Conservation (phyloP, 257 asterid species). For the Coffea canephora region DNA sequence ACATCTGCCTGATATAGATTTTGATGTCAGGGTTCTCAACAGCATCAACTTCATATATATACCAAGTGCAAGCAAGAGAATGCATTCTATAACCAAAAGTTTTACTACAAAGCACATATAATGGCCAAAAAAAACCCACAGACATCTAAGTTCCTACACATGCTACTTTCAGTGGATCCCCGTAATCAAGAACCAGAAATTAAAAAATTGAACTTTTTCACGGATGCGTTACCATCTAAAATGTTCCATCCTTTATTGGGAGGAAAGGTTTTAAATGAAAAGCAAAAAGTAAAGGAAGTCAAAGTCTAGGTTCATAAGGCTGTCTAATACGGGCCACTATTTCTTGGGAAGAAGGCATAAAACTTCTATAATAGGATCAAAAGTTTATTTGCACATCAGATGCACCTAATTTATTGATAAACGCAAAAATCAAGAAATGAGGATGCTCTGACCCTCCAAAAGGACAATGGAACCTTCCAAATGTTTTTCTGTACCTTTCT, state of each 20-base stretch:
- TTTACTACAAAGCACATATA: not conserved
- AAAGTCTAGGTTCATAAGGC: not conserved
- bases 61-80: not conserved
- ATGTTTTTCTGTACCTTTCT: not conserved
- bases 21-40: not conserved
- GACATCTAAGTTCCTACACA: not conserved
- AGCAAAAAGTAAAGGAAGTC: not conserved
- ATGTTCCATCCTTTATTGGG: not conserved
- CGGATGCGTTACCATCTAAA: not conserved
- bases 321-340: not conserved
- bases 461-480: not conserved
- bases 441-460: not conserved
- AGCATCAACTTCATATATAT: not conserved
- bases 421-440: not conserved
- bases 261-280: not conserved
- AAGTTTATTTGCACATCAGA: not conserved
- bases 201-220: not conserved
- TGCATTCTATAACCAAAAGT: not conserved
- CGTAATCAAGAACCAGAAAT: not conserved
- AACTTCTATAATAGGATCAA: not conserved
- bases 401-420: not conserved
- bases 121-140: not conserved
- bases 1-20: conserved; percentile 68
- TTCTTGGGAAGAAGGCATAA: not conserved
- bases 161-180: not conserved